Evolutionary conservation across 495 filamentous ascomycete species (phyloP), one percentile per base, ranked within the genome.

Genomic region (Aspergillus olivimuriae): DNA sequence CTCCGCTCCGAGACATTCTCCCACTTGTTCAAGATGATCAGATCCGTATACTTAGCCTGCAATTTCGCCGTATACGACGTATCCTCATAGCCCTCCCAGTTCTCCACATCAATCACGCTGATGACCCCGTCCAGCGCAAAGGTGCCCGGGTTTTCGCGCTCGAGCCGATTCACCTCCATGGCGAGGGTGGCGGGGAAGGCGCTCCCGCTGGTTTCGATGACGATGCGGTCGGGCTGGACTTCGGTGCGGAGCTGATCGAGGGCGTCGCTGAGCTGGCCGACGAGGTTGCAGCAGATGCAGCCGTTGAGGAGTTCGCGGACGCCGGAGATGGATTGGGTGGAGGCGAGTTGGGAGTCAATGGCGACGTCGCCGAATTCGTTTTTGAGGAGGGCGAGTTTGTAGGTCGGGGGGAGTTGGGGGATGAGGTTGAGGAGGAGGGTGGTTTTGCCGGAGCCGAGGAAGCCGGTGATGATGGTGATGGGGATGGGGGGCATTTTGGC

Each of bases 271-370:
- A 98, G 77, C 62, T 92, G 86, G 2, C 92, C 92, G 40, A 98
- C 89, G 12, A 96, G 82, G 58, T 96, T 98, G 69, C 92, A 98
- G 74, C 92, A 98, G 57, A 98, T 96, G 64, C 92, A 98, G 48
- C 92, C 92, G 56, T 94, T 91, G 15, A 97, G 81, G 2, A 98
- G 72, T 58, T 98, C 92, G 53, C 82, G 81, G 14, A 94, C 89
- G 41, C 88, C 91, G n/a, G 84, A 78, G 54, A 98, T 88, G 24
- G 89, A 80, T 43, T 76, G 71, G 3, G 84, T 81, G 1, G 84
- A 73, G 33, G 92, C 89, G 14, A 97, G 78, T 61, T 94, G 87
- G 8, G 84, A 89, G 74, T 97, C 92, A 61, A 97, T 74, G 19
- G 88, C 89, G 14, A 98, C 63, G 62, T 97, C 90, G 56, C 92